phyloP scores from a whole-genome alignment of 192 early-diverging fungal genomes.

The Linnemannia schmuckeri region DNA sequence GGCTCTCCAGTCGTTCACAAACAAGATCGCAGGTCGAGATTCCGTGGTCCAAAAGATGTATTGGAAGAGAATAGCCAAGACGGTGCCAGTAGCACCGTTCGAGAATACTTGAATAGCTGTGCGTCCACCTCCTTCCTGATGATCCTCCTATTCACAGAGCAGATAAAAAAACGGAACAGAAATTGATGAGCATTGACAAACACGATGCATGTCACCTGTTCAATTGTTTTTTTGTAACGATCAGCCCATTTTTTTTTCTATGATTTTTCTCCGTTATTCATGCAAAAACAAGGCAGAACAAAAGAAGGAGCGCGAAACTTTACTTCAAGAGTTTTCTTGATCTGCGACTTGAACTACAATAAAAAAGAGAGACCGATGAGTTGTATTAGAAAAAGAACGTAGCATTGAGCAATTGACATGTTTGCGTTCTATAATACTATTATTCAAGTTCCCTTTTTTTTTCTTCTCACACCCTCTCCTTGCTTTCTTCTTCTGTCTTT shows the following conservation, averaged over 20 bases:
- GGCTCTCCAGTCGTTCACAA: constrained; percentile 46
- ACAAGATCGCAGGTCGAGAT: constrained; percentile 37
- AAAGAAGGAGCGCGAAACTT: not conserved
- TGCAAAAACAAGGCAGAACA: not conserved
- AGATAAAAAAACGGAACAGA: not conserved
- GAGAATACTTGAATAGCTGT: constrained; percentile 65
- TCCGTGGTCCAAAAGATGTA: constrained; percentile 49
- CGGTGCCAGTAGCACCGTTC: constrained; percentile 63
- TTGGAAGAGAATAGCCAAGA: constrained; percentile 58
- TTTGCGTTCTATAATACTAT: not conserved
- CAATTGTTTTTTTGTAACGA: not conserved
- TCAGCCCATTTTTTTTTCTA: not conserved
- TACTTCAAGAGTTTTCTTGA: constrained; percentile 54
- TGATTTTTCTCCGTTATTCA: not conserved
- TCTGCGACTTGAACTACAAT: constrained; percentile 43
- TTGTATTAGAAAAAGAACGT: not conserved
- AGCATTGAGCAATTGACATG: not conserved
- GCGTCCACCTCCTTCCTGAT: constrained; percentile 61
- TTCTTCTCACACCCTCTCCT: not conserved
- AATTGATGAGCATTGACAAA: not conserved
- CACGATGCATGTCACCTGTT: not conserved
- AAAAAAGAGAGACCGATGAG: not conserved
- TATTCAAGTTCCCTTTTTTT: no score
- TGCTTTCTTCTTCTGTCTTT: no score
- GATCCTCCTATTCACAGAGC: constrained; percentile 47